Base-by-base conservation (phyloP, 805 yeast species). In the Candida jianshihensis region DNA sequence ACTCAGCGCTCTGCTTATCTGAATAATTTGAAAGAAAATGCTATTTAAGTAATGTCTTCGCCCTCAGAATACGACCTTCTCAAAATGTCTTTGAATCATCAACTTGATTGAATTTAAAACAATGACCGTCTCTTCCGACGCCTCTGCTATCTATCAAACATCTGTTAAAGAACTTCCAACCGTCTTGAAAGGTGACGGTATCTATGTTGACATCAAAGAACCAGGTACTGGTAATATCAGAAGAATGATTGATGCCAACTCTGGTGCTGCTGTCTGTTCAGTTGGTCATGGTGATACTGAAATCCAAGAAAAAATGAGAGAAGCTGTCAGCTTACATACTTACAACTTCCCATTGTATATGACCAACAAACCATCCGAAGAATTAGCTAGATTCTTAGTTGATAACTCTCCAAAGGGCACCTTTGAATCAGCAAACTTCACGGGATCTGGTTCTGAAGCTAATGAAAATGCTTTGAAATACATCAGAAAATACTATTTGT, bases 371-470 rank as follows among this genome's bases (percentile, higher is more conserved):
- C 52, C 58, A 10, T 57, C 67, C 16, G 71, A 66, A 38, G 60
- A 56, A 6, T 45, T 66, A 21, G 63, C 66, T 9, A 43, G 54
- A 32, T 60, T 52, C 57, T 64, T 59, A 54, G 73, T 49, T 37
- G 59, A 59, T 4, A 50, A 57, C 35, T 63, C 68, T 16, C 66
- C 66, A 19, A 15, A 14, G 16, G 62, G 59, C 10, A 61, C 66
- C 7, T 64, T 64, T 44, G 54, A 54, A 20, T 51, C 59, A 30
- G 68, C 65, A 5, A 44, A 59, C 25, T 62, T 60, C 49, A 64
- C 70, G 38, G 73, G 75, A 39, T 69, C 78, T 2, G 84, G 84
- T 11, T 61, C 80, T 17, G 81, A 75, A 54, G 73, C 80, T 18
- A 75, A 73, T 47, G 81, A 75, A 48, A 76, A 75, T 19, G 78